Evolutionary conservation across 495 filamentous ascomycete species (phyloP), one percentile per base, ranked within the genome.

Genomic region (Xylaria sp.): DNA sequence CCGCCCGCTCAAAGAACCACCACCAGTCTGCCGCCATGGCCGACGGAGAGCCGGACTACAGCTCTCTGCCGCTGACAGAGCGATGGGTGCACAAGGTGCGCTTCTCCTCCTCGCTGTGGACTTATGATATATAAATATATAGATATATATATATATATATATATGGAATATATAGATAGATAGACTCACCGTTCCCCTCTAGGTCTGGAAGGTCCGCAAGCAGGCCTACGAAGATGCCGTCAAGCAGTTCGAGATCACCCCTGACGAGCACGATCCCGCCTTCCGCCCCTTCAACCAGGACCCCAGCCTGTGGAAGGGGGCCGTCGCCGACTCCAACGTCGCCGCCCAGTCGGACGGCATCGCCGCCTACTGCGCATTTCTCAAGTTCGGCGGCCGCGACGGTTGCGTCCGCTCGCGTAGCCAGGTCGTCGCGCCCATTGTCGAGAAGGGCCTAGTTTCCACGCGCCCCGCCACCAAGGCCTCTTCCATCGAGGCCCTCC

Each of bases 121-220:
- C n/a, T n/a, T n/a, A n/a, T n/a, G n/a, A n/a, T n/a, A n/a, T n/a
- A n/a, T n/a, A n/a, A n/a, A n/a, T n/a, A n/a, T n/a, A n/a, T n/a
- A n/a, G n/a, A n/a, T n/a, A n/a, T n/a, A n/a, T n/a, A n/a, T n/a
- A n/a, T n/a, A n/a, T n/a, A n/a, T n/a, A n/a, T n/a, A n/a, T n/a
- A n/a, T n/a, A n/a, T n/a, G n/a, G n/a, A n/a, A n/a, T n/a, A n/a
- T n/a, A n/a, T n/a, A n/a, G n/a, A n/a, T n/a, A n/a, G n/a, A n/a
- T 19, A 43, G 14, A 29, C 50, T 53, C 9, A 50, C 58, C 62
- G 43, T 44, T 53, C 14, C 17, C 66, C 21, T 37, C 55, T 53
- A 96, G 91, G 90, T 92, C 77, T 99, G 96, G 96, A 99, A 99
- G 87, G 96, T 96, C 52, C 88, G 96, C 73, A 99, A 99, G 81